Evolutionary conservation across 2,329 filamentous ascomycete genomes (phyloP).

Genomic region (Alternaria gansuensis): DNA sequence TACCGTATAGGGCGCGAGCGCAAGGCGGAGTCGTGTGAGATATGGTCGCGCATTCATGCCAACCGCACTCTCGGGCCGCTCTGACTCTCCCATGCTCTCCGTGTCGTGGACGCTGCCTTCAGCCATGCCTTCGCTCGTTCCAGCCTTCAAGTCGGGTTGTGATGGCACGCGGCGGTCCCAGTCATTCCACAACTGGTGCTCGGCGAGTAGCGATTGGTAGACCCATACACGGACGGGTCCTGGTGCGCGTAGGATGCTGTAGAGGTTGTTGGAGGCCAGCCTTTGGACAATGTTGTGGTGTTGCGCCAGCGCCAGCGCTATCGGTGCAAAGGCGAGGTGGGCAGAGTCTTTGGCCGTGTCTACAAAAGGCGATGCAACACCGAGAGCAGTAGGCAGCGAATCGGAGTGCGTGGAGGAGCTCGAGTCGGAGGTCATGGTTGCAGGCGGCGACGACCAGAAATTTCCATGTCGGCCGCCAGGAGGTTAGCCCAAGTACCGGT

Average conservation of each 20-base stretch:
- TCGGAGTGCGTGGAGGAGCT: conserved; percentile 20
- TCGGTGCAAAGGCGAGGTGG: conserved; percentile 32
- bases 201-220: conserved; percentile 36
- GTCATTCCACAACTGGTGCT: conserved; percentile 35
- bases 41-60: conserved; percentile 42
- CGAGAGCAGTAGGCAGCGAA: conserved; percentile 9
- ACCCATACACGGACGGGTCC: conserved; percentile 41
- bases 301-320: conserved; percentile 40
- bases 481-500: neutral
- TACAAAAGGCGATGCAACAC: conserved; percentile 12
- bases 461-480: conserved; percentile 11
- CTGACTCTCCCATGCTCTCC: conserved; percentile 23
- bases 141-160: conserved; percentile 14
- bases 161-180: conserved; percentile 25
- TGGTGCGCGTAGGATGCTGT: conserved; percentile 38
- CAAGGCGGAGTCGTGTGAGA: conserved; percentile 57
- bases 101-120: conserved; percentile 23
- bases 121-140: conserved; percentile 9
- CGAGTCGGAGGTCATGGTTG: conserved; percentile 19
- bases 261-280: conserved; percentile 38
- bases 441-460: conserved; percentile 16
- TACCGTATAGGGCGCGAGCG: conserved; percentile 60
- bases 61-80: conserved; percentile 28
- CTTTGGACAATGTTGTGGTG: conserved; percentile 35
- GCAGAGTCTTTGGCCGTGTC: conserved; percentile 13